Base-by-base conservation (phyloP, 129 eudicot genomes). In the Lactuca sativa region DNA sequence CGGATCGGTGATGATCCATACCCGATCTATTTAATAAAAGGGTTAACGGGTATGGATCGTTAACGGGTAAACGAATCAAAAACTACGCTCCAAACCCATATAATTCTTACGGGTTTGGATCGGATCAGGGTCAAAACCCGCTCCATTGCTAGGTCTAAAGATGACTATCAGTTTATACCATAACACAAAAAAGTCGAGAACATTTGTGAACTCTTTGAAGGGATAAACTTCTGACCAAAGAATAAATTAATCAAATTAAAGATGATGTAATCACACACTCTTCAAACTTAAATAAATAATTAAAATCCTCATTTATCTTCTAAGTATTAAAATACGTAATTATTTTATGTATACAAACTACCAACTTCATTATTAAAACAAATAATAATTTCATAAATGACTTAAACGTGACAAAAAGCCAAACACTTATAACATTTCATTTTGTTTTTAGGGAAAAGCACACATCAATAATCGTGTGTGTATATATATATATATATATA, bases 251-350 rank as follows among this genome's bases (percentile, higher is more conserved):
- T 60, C 7, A 36, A 48, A 61, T 60, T 4, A 36, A 12, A 34
- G 51, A 61, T 72, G 76, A 72, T 72, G 76, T 62, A 72, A 72
- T 38, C 61, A 2, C 13, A 41, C 76, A 36, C 76, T 72, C 61
- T 72, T 38, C 43, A 21, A 31, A 59, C 31, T 3, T 34, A 60
- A 47, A 59, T 43, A 62, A 51, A 62, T 49, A 9, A 9, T 11
- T 67, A 52, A 33, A 51, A 25, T 30, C 63, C 15, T 73, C 77
- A 0, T 52, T 62, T 55, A 53, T 62, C 77, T 52, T 36, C 62
- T 62, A 12, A 37, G 63, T 37, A 51, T 60, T 68, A 67, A 16
- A 55, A 62, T 9, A 40, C 4, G 31, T 13, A 38, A 37, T 18
- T 55, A 56, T 38, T 55, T 51, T n/a, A n/a, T 37, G 11, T 54